Conservation (phyloP, 768 basidiomycete genomes). For the Auriscalpium microsporum region DNA sequence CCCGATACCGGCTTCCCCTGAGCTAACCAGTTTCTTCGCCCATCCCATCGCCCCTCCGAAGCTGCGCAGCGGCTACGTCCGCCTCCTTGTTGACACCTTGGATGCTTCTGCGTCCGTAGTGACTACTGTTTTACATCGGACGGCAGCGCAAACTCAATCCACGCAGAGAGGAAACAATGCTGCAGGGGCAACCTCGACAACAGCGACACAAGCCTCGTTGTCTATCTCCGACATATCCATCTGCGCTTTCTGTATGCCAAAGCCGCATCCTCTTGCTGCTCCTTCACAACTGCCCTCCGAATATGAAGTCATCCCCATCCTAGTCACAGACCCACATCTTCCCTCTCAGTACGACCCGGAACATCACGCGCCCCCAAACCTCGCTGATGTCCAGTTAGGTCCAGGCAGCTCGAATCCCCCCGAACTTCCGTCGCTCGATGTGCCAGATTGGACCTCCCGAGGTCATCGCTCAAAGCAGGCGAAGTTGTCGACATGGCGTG, state of each 20-base stretch:
- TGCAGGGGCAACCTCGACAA: slow-evolving; percentile 6
- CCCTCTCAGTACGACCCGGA: slow-evolving; percentile 41
- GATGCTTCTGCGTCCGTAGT: slow-evolving; percentile 11
- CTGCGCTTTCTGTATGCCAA: slow-evolving; percentile 37
- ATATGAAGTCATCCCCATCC: slow-evolving; percentile 47
- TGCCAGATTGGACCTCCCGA: slow-evolving; percentile 54
- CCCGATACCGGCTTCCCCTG: no score
- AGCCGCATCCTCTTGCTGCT: neutral
- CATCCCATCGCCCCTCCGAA: slow-evolving; percentile 53
- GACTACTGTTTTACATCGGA: slow-evolving; percentile 2
- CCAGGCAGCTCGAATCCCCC: neutral
- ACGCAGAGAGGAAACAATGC: slow-evolving; percentile 1
- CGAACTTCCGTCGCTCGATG: slow-evolving; percentile 42
- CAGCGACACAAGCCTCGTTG: slow-evolving; percentile 13
- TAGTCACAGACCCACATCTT: slow-evolving; percentile 69
- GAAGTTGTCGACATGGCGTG: slow-evolving; percentile 58
- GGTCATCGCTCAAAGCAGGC: slow-evolving; percentile 33
- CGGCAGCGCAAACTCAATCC: neutral
- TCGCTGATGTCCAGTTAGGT: neutral
- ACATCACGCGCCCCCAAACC: slow-evolving; percentile 33
- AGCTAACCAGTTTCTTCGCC: slow-evolving; percentile 38
- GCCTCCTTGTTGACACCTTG: slow-evolving; percentile 27
- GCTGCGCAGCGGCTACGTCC: slow-evolving; percentile 41
- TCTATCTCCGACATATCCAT: slow-evolving; percentile 47
- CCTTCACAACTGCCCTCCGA: neutral